phyloP scores from a whole-genome alignment of 768 basidiomycete species.

The Boletus edulis region DNA sequence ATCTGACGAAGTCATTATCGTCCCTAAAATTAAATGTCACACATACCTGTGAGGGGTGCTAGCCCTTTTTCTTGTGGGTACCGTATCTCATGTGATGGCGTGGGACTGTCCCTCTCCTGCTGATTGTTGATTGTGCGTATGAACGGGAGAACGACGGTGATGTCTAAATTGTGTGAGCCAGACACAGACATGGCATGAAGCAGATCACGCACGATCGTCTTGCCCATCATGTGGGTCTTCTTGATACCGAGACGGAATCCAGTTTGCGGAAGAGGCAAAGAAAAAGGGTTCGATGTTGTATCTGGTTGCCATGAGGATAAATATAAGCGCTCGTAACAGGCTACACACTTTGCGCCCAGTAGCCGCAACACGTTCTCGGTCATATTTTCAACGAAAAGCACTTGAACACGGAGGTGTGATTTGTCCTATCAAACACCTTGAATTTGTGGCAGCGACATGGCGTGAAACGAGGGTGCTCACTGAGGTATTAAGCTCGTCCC shows the following conservation, averaged over 20 bases:
- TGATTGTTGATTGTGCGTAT: constrained; percentile 38
- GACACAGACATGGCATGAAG: neutral
- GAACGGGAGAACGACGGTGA: constrained; percentile 43
- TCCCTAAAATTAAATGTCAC: neutral
- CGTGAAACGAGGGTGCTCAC: constrained; percentile 16
- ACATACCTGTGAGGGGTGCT: constrained; percentile 17
- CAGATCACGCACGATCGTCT: constrained; percentile 37
- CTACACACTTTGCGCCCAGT: constrained; percentile 36
- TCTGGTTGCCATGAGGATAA: constrained; percentile 21
- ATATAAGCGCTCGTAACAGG: neutral
- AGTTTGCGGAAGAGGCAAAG: constrained; percentile 42
- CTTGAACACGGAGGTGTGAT: constrained; percentile 28
- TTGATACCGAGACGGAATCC: constrained; percentile 43
- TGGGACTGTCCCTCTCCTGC: constrained; percentile 7
- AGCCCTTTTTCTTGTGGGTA: constrained; percentile 1
- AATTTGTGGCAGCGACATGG: neutral
- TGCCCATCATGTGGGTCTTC: constrained; percentile 25
- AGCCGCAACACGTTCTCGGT: constrained; percentile 32
- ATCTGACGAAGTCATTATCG: constrained; percentile 11
- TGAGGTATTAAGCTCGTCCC: constrained; percentile 26
- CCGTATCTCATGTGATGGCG: constrained; percentile 15
- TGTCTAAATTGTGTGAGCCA: constrained; percentile 29
- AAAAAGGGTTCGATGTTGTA: constrained; percentile 44
- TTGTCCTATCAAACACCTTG: constrained; percentile 17
- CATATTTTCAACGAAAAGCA: constrained; percentile 37